Conservation (phyloP, 108 stramenopile species). For the Conticribra guillardii region DNA sequence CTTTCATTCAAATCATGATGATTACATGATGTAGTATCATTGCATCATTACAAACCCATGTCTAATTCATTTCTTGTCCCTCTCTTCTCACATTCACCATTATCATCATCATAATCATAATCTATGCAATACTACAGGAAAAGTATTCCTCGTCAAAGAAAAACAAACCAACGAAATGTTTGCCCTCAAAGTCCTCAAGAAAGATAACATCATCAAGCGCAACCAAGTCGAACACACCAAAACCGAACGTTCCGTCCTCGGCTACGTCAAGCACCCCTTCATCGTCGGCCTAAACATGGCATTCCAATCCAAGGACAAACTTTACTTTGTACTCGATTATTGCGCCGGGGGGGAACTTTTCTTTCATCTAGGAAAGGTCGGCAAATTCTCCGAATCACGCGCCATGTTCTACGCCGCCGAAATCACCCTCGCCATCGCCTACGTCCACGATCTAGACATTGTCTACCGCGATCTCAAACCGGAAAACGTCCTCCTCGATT, state of each 20-base stretch:
- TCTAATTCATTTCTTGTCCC: too few species aligned
- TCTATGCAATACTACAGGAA: too few species aligned
- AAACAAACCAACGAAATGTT: constrained; percentile 80
- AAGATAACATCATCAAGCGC: constrained; percentile 96
- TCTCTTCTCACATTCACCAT: background rate
- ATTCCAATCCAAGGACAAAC: constrained; percentile 96
- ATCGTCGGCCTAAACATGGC: constrained; percentile 99
- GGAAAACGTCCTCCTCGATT: constrained; percentile 96
- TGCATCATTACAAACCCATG: too few species aligned
- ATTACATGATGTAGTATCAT: too few species aligned
- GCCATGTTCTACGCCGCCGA: constrained; percentile 98
- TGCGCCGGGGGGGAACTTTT: constrained; percentile 99
- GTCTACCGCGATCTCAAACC: constrained; percentile 98
- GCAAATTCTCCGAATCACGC: constrained; percentile 90
- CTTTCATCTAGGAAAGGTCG: constrained; percentile 94
- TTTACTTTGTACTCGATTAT: constrained; percentile 98
- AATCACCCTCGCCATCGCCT: constrained; percentile 93
- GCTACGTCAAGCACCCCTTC: constrained; percentile 97
- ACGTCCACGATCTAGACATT: constrained; percentile 96
- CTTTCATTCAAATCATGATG: too few species aligned
- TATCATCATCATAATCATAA: too few species aligned
- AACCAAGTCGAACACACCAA: constrained; percentile 99
- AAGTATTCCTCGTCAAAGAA: constrained; percentile 90
- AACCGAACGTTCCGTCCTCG: constrained; percentile 96
- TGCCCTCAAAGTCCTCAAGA: constrained; percentile 94